Evolutionary conservation across 2,329 filamentous ascomycete species (phyloP), one percentile per base, ranked within the genome.

Genomic region (Penicillium occitanis): DNA sequence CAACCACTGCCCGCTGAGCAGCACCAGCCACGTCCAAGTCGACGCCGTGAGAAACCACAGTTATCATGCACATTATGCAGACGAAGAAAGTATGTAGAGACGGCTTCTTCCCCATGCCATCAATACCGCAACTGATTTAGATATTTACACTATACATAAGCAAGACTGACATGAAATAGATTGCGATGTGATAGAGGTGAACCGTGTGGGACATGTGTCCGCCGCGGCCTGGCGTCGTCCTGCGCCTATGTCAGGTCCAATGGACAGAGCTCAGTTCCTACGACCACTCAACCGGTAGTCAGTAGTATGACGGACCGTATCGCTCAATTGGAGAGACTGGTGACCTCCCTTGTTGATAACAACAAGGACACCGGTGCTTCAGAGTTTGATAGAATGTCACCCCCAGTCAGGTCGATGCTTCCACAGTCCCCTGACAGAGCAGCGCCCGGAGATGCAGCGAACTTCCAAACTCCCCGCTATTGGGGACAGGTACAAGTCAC

Each of bases 11-110:
- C 60, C 19, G 2, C 7, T 44, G 58, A 50, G 7, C 60, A 62
- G 48, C 17, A 46, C 19, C 60, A 40, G 30, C 61, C 61, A 40
- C 48, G 25, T 11, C 37, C 61, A 11, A 63, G 51, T 57, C 33
- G 61, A 40, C 61, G 61, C 4, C 48, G 61, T 17, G 50, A 63
- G 8, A 63, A 63, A 63, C 48, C 51, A 8, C 61, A 63, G 5
- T 40, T 63, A 14, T 63, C 61, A 17, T 63, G 61, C 25, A 57
- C 48, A 25, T n/a, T 57, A 13, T 63, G 61, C 37, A 57, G 61
- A 57, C 48, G 51, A 42, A 42, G 61, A 63, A 63, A 63, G 61
- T 63, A 57, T 57, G 60, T 46, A 46, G 33, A 51, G 6, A 50
- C 14, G 14, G 6, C 13, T 30, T 28, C n/a, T 5, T 28, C 1